phyloP scores from a whole-genome alignment of 2,329 filamentous ascomycete species.

The Endocalyx cinctus region DNA sequence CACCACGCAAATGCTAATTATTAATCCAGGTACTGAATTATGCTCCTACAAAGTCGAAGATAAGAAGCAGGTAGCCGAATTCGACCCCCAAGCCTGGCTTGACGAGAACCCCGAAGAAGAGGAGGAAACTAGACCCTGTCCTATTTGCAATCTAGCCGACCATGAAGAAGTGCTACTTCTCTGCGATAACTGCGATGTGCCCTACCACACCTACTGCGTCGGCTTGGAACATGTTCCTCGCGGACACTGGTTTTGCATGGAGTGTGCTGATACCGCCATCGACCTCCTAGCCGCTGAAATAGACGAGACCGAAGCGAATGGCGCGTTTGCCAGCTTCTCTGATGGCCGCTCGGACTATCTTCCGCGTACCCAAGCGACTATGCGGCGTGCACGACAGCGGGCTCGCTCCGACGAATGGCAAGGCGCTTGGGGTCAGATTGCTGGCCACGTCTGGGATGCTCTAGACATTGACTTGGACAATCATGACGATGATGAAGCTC shows the following conservation, averaged over 20 bases:
- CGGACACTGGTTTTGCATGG: conserved; percentile 87
- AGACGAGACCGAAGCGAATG: conserved; percentile 22
- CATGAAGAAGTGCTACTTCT: conserved; percentile 81
- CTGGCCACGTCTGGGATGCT: conserved; percentile 59
- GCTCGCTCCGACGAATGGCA: conserved; percentile 83
- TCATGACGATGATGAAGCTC: conserved; percentile 68
- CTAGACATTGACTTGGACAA: conserved; percentile 77
- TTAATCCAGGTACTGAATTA: conserved; percentile 46
- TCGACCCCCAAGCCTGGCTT: conserved; percentile 71
- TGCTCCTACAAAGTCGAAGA: conserved; percentile 66
- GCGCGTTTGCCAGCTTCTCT: conserved; percentile 16
- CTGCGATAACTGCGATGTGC: conserved; percentile 85
- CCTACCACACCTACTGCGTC: conserved; percentile 89
- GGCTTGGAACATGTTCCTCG: conserved; percentile 72
- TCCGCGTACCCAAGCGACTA: conserved; percentile 53
- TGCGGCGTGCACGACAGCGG: conserved; percentile 51
- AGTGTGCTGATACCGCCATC: conserved; percentile 50
- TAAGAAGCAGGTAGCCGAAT: conserved; percentile 84
- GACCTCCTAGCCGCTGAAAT: conserved; percentile 41
- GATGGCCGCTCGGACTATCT: conserved; percentile 33
- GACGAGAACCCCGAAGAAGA: conserved; percentile 71
- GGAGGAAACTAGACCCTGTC: conserved; percentile 68
- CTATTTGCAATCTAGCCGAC: conserved; percentile 76
- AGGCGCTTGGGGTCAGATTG: conserved; percentile 70
- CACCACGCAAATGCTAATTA: conserved; percentile 22